Percentiles rank a stretch among this genome's conserved stretches.
These are phyloP conservation scores for Cyclotella sp. DNA, from an alignment of 108 stramenopile genomes.

Conservation along the genomic window DNA sequence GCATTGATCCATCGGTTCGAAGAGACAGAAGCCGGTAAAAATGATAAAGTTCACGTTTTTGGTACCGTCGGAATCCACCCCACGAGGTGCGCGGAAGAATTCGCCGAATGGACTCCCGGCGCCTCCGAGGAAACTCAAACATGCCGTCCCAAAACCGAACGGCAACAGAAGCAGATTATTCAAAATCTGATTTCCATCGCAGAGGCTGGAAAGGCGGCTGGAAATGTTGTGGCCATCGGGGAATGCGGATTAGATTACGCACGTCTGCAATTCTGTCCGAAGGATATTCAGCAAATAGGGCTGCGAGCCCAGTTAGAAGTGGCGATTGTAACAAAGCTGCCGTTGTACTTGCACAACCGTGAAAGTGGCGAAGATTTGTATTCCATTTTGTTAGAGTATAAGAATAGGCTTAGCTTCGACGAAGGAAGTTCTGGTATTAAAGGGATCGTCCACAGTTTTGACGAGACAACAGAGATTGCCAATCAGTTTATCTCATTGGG, in stretches of 20 bases:
- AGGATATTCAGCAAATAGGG: conserved; percentile 82
- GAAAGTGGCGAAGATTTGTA: conserved; percentile 84
- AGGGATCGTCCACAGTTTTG: conserved; percentile 92
- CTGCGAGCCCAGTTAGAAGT: conserved; percentile 86
- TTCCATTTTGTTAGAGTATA: conserved; percentile 63
- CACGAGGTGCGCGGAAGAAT: conserved; percentile 87
- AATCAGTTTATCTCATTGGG: conserved; percentile 78
- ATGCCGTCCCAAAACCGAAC: conserved; percentile 42
- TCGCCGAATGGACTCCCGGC: conserved; percentile 48
- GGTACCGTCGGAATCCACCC: conserved; percentile 96
- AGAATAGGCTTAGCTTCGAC: conserved; percentile 30
- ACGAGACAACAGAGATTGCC: conserved; percentile 87
- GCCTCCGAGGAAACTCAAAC: conserved; percentile 4
- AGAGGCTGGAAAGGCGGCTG: conserved; percentile 54
- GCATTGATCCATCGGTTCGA: conserved; percentile 41
- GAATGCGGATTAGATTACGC: conserved; percentile 98
- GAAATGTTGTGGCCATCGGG: conserved; percentile 90
- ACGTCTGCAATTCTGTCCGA: conserved; percentile 88
- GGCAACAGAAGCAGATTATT: conserved; percentile 42
- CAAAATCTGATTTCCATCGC: conserved; percentile 58
- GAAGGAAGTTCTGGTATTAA: neutral
- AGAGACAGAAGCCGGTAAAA: neutral
- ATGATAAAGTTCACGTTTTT: conserved; percentile 45
- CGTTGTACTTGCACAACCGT: conserved; percentile 96
- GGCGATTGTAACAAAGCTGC: conserved; percentile 61